A percentile compares a stretch with the other conserved stretches of the same genome.
phyloP scores from a whole-genome alignment of 805 yeast species.

The Candida rishiriensis region DNA sequence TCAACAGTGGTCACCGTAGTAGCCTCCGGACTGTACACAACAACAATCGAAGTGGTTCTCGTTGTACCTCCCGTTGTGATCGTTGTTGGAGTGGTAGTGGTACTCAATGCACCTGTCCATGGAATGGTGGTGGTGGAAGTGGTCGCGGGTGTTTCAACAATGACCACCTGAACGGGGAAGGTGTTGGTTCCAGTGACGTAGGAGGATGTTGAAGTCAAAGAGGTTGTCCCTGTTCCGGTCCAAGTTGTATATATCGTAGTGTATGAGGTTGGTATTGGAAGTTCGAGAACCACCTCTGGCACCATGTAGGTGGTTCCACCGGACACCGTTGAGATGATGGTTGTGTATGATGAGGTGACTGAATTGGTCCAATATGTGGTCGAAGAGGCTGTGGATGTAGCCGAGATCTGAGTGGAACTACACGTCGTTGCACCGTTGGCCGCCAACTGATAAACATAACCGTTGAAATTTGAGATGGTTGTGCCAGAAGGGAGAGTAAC shows the following conservation, averaged over 20 bases:
- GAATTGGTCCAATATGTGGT: background rate
- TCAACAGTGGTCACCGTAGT: background rate
- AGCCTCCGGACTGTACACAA: background rate
- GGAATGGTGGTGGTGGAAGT: background rate
- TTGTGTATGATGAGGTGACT: background rate
- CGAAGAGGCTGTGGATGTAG: background rate
- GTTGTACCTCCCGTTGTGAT: background rate
- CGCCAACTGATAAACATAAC: background rate
- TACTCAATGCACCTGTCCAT: background rate
- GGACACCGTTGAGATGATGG: background rate
- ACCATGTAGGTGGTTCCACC: background rate
- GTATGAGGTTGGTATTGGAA: background rate
- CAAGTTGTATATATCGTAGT: background rate
- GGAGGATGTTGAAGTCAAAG: background rate
- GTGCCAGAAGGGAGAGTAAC: background rate
- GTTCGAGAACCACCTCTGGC: background rate
- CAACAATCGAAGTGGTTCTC: background rate
- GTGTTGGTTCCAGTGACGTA: background rate
- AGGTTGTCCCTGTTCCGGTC: background rate
- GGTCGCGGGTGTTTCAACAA: background rate
- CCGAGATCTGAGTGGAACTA: background rate
- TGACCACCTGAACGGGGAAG: background rate
- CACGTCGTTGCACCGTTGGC: background rate
- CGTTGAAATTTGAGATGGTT: background rate
- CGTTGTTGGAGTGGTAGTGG: background rate